Evolutionary conservation across 169 alveolate genomes (phyloP), one percentile per base, ranked within the genome.

Genomic region (Plasmodium malariae): DNA sequence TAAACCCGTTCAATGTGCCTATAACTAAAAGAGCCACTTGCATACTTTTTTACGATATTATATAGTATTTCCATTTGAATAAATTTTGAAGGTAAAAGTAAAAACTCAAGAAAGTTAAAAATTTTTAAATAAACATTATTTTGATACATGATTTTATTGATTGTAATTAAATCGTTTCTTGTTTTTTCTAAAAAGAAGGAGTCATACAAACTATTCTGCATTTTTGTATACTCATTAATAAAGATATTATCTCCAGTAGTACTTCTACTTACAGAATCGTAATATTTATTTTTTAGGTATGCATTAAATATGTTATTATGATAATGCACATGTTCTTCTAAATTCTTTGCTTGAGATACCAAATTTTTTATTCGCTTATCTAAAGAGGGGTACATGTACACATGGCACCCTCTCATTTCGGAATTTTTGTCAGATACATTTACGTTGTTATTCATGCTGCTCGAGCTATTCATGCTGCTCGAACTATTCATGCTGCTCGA

Each of bases 181-280:
- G 49, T 67, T 19, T 48, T 28, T n/a, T 30, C 36, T 17, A 40
- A 30, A 28, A 80, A 80, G 49, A 80, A 63, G 1, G 49, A 19
- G 1, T 63, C 17, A 26, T 80, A 80, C 55, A 80, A 65, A 34
- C 49, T 80, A 14, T 70, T 65, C 65, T 80, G 90, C 90, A 80
- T 80, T 36, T 48, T 63, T 3, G 19, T 51, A 65, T 65, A 80
- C 49, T 80, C 90, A 1, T 24, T 65, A 1, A 80, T 19, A 69
- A 80, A 80, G 14, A 69, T 49, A n/a, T 63, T 80, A 30, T 17
- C 24, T 45, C 37, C 21, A 3, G 4, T 28, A 9, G 24, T 19
- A 14, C 14, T 36, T 19, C 5, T 12, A 6, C 2, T 17, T 4
- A 19, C 76, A 6, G 17, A n/a, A 24, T 48, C 17, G 45, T 80